Conservation (phyloP, 345 rosid species). For the Aquilaria malaccensis region DNA sequence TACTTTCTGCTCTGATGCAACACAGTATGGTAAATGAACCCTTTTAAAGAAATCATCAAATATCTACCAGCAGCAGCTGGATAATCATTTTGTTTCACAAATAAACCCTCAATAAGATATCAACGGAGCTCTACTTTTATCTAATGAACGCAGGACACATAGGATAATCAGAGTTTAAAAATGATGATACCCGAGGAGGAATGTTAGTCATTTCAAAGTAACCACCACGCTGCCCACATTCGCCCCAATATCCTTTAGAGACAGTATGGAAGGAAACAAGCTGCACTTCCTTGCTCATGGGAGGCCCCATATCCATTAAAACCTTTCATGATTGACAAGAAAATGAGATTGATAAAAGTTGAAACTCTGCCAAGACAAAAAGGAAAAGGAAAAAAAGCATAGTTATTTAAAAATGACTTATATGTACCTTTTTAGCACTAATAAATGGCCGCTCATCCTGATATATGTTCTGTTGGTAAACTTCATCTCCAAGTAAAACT, state of each 20-base stretch:
- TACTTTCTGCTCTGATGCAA: too few species aligned
- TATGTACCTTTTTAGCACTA: slow-evolving; percentile 73
- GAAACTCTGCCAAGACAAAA: slow-evolving; percentile 7
- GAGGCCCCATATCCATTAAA: slow-evolving; percentile 86
- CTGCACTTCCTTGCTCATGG: slow-evolving; percentile 79
- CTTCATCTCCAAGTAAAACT: slow-evolving; percentile 94
- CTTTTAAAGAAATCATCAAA: too few species aligned
- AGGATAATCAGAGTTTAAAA: too few species aligned
- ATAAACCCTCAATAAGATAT: too few species aligned
- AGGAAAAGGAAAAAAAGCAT: slow-evolving; percentile 7
- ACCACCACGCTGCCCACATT: slow-evolving; percentile 99
- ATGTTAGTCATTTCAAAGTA: slow-evolving; percentile 99
- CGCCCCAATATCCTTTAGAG: slow-evolving; percentile 99
- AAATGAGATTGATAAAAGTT: slow-evolving; percentile 3
- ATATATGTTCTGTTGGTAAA: slow-evolving; percentile 95
- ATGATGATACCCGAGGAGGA: slow-evolving; percentile 59
- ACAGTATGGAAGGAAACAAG: slow-evolving; percentile 95
- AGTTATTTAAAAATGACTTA: slow-evolving; percentile 3
- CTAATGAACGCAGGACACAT: too few species aligned
- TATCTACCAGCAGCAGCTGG: too few species aligned
- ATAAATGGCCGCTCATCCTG: slow-evolving; percentile 95
- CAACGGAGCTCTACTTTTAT: too few species aligned
- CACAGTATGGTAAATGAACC: too few species aligned
- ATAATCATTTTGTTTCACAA: too few species aligned
- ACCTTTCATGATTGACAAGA: slow-evolving; percentile 37